Conservation (phyloP, 2,329 filamentous ascomycete species). For the Aspergillus fumigatus region DNA sequence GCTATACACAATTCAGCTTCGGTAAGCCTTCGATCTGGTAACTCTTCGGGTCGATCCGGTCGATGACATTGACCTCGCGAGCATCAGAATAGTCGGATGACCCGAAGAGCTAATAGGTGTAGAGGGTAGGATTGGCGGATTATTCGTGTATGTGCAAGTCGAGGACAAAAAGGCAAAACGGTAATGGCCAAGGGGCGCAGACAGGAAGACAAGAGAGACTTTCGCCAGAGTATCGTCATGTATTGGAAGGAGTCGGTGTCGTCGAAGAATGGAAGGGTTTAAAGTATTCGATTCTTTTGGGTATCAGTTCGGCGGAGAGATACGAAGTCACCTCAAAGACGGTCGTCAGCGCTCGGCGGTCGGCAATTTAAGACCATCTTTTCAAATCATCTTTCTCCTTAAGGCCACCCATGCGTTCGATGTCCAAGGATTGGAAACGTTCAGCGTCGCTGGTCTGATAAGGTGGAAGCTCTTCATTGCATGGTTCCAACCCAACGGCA, state of each 20-base stretch:
- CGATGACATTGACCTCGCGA: conserved; percentile 1
- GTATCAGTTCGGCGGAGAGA: conserved; percentile 9
- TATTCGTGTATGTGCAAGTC: conserved; percentile 31
- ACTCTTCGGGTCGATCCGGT: conserved; percentile 4
- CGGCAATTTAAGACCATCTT: conserved; percentile 30
- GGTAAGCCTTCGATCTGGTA: conserved; percentile 6
- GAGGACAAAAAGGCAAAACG: conserved; percentile 15
- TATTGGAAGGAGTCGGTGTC: conserved; percentile 27
- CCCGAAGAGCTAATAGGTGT: conserved; percentile 3
- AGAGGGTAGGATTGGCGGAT: conserved; percentile 11
- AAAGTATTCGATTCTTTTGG: conserved; percentile 6
- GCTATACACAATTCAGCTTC: conserved; percentile 26
- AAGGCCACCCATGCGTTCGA: conserved; percentile 88
- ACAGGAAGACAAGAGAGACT: conserved; percentile 16
- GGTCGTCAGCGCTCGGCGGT: neutral
- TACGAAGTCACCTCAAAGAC: conserved; percentile 2
- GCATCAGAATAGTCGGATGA: neutral
- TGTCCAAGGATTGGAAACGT: conserved; percentile 88
- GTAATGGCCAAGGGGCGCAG: conserved; percentile 18
- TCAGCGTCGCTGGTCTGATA: conserved; percentile 77
- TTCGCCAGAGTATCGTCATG: conserved; percentile 31
- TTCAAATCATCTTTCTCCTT: conserved; percentile 70
- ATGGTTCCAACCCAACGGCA: conserved; percentile 79
- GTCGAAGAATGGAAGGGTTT: conserved; percentile 18
- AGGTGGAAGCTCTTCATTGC: conserved; percentile 74